Conservation (phyloP, 306 rosid species). For the Acacia melanoxylon region DNA sequence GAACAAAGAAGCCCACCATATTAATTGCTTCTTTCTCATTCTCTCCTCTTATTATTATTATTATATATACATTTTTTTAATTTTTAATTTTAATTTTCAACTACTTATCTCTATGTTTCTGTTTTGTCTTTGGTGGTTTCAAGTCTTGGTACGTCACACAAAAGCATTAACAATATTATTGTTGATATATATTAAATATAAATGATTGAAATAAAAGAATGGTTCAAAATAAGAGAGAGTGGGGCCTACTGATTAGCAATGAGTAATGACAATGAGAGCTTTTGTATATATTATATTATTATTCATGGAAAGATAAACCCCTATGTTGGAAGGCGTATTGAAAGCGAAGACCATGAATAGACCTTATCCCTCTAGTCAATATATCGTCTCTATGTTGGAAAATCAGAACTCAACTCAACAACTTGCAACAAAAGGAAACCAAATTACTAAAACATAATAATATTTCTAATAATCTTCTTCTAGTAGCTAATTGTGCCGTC, state of each 20-base stretch:
- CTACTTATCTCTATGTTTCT: neutral
- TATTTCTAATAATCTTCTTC: neutral
- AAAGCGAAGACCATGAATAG: neutral
- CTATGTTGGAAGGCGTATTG: conserved; percentile 12
- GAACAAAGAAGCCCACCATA: neutral
- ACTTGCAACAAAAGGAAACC: neutral
- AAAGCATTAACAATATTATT: neutral
- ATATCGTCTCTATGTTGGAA: neutral
- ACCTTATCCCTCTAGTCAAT: neutral
- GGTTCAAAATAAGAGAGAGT: neutral
- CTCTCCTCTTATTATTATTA: neutral
- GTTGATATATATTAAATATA: neutral
- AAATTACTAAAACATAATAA: neutral
- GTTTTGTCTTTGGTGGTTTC: neutral
- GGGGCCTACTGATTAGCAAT: neutral
- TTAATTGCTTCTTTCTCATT: neutral
- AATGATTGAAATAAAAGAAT: neutral
- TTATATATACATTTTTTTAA: neutral
- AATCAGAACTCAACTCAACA: neutral
- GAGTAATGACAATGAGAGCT: neutral
- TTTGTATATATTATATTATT: neutral
- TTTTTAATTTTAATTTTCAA: neutral
- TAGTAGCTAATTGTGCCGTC: neutral
- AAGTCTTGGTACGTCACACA: neutral
- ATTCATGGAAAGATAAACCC: neutral